Evolutionary conservation across 371 early-diverging fungal genomes (phyloP).

Genomic region (Lichtheimia ramosa): DNA sequence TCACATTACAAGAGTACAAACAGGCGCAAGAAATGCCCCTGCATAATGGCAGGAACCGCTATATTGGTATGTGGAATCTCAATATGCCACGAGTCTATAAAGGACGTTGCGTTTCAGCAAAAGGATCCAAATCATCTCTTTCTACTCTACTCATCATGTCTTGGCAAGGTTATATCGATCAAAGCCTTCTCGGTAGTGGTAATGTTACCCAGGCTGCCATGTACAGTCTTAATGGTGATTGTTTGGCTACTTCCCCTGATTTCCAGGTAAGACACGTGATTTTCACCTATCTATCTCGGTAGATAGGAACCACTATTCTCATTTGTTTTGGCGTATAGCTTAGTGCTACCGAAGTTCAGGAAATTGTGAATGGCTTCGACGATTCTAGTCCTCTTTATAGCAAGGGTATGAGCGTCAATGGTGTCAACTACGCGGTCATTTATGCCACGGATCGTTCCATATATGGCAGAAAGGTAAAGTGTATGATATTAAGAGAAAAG

Average conservation of each 20-base stretch:
- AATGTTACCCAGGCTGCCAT: slow-evolving; percentile 77
- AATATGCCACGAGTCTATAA: too few relatives aligned
- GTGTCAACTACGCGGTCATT: slow-evolving; percentile 75
- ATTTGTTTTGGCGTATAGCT: slow-evolving; percentile 39
- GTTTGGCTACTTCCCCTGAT: slow-evolving; percentile 78
- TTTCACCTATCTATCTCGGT: slow-evolving; percentile 8
- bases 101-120: too few relatives aligned
- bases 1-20: too few relatives aligned
- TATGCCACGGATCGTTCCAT: slow-evolving; percentile 66
- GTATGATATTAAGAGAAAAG: neutral
- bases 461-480: slow-evolving; percentile 78
- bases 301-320: neutral
- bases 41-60: too few relatives aligned
- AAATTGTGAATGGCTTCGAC: slow-evolving; percentile 67
- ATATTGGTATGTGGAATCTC: too few relatives aligned
- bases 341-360: slow-evolving; percentile 53
- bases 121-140: neutral
- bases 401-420: slow-evolving; percentile 66
- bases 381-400: slow-evolving; percentile 53
- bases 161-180: slow-evolving; percentile 89
- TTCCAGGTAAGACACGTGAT: slow-evolving; percentile 56
- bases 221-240: slow-evolving; percentile 73
- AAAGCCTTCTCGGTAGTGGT: slow-evolving; percentile 77
- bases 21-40: too few relatives aligned
- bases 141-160: slow-evolving; percentile 56